These are phyloP conservation scores for Trypanosoma grayi DNA, from an alignment of 208 protist genomes.

Conservation along the genomic window DNA sequence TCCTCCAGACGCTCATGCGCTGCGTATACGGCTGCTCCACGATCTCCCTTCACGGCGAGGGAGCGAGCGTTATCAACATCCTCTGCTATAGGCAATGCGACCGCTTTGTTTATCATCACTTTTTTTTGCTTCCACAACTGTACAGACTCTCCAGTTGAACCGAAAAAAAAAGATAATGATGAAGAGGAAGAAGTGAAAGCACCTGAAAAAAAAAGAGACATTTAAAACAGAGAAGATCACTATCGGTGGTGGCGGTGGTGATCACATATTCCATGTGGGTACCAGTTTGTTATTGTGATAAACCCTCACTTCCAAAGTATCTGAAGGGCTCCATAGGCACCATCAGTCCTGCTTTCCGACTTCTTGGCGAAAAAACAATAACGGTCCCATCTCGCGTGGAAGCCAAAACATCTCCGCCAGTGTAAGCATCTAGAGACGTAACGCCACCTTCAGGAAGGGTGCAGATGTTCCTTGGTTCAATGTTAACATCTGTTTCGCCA, in stretches of 20 bases:
- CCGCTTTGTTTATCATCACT: not conserved
- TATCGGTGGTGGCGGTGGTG: no score
- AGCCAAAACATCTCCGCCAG: slow-evolving; percentile 49
- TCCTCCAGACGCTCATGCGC: slow-evolving; percentile 26
- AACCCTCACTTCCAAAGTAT: slow-evolving; percentile 38
- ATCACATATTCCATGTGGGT: not conserved
- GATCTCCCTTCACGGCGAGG: slow-evolving; percentile 18
- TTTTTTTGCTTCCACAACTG: not conserved
- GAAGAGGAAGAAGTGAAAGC: no score
- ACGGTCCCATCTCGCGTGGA: slow-evolving; percentile 40
- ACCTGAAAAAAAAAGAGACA: no score
- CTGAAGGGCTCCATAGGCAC: slow-evolving; percentile 43
- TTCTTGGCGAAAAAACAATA: slow-evolving; percentile 40
- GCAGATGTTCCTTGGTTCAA: slow-evolving; percentile 13
- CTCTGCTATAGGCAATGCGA: not conserved
- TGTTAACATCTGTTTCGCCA: slow-evolving; percentile 26
- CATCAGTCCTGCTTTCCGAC: slow-evolving; percentile 22
- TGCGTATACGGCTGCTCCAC: slow-evolving; percentile 17
- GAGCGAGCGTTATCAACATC: slow-evolving; percentile 10
- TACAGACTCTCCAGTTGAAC: no score
- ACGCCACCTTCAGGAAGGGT: slow-evolving; percentile 47
- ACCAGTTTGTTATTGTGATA: slow-evolving; percentile 2
- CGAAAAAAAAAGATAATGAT: no score
- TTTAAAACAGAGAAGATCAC: no score
- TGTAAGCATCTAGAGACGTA: slow-evolving; percentile 41